A percentile compares a stretch with the other conserved stretches of the same genome.
These are phyloP conservation scores for Termitomyces bulborhizus DNA, from an alignment of 768 basidiomycete species.

Conservation along the genomic window DNA sequence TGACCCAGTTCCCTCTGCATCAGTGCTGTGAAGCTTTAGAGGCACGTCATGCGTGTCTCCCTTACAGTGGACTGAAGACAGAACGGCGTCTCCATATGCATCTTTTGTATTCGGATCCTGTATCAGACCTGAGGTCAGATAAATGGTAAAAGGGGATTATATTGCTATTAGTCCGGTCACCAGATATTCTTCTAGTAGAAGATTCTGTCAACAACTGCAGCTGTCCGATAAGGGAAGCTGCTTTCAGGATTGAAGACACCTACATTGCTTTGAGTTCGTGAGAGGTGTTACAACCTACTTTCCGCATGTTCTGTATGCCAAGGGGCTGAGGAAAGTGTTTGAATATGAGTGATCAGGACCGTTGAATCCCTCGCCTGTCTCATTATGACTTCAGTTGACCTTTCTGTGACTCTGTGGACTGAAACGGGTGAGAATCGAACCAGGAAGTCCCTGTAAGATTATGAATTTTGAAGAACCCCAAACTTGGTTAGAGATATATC, in stretches of 20 bases:
- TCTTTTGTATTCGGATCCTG: constrained; percentile 31
- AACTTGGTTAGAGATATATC: constrained; percentile 19
- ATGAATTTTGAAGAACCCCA: background rate
- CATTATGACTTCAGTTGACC: no score
- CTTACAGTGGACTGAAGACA: constrained; percentile 32
- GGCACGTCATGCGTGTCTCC: background rate
- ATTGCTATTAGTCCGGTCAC: no score
- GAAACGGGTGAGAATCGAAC: background rate
- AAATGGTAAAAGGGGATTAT: no score
- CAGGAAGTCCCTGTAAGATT: background rate
- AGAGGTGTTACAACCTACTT: constrained; percentile 49
- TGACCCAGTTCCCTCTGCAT: no score
- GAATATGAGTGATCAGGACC: constrained; percentile 12
- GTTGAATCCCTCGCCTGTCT: no score
- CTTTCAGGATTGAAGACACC: no score
- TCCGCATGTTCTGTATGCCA: constrained; percentile 49
- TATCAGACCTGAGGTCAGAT: background rate
- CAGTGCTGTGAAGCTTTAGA: no score
- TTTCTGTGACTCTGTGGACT: no score
- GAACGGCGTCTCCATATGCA: constrained; percentile 26
- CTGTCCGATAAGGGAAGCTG: no score
- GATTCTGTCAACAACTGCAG: constrained; percentile 23
- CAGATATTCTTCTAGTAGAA: no score
- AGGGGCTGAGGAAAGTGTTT: no score
- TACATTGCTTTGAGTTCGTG: constrained; percentile 26